Evolutionary conservation across 768 basidiomycete genomes (phyloP), one percentile per base, ranked within the genome.

Genomic region (Trametes elegans): DNA sequence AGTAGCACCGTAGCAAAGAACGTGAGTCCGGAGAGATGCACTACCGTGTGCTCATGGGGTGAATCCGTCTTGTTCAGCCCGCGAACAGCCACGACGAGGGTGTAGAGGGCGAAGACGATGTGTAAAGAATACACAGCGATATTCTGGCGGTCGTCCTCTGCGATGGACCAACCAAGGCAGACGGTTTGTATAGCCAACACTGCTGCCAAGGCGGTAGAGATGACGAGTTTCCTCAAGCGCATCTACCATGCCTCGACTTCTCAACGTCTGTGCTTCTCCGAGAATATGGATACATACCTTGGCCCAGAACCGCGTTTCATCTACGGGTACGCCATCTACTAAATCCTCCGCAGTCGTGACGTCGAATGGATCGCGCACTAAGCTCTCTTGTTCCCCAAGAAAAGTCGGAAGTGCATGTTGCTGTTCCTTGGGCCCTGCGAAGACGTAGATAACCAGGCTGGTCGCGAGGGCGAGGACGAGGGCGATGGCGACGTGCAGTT

Each of bases 321-420:
- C 70, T 35, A 89, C 73, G 7, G 88, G 84, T 48, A 79, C 78
- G 3, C 88, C 88, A 57, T 89, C 84, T 11, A 84, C 55, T 31
- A 80, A 60, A 61, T 93, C 90, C 65, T 87, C 85, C 8, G 83
- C 80, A n/a, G 66, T 82, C 18, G 82, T 79, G n/a, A 93, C 84
- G 65, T 83, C 80, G 64, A 88, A 89, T 10, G 85, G 82, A 62
- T 89, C 87, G 11, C 67, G 67, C 36, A 40, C 49, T 9, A 60
- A 60, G 1, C 50, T 62, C 16, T 64, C 63, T 28, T 67, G 64
- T 6, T 63, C 64, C 13, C 65, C 62, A 54, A 44, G 60, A 39
- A 70, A 63, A 2, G 39, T 45, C 4, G 55, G 77, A 16, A 86
- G 75, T 49, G 76, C 70, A 51, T 85, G 78, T 66, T 81, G 81